Evolutionary conservation across 2,329 filamentous ascomycete species (phyloP).

Genomic region (Phyllosticta capitalensis): DNA sequence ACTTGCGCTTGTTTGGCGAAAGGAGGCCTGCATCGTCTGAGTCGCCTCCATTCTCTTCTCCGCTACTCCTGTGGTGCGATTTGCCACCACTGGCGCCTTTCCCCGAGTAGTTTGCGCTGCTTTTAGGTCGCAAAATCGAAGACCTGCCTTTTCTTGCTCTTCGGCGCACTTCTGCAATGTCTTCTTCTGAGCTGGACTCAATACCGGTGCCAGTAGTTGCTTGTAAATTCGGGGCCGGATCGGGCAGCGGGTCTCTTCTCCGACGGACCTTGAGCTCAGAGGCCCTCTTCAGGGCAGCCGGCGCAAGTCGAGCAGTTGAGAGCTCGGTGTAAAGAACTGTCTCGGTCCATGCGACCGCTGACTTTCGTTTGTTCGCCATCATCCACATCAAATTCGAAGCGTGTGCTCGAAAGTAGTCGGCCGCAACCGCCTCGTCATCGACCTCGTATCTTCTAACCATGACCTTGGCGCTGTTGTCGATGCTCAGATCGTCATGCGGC

Average conservation of each 20-base stretch:
- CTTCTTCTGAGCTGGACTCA: conserved; percentile 12
- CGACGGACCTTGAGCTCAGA: conserved; percentile 22
- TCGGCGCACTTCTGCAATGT: conserved; percentile 13
- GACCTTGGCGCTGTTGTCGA: conserved; percentile 24
- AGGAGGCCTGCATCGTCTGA: conserved; percentile 8
- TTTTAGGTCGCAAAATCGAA: conserved; percentile 28
- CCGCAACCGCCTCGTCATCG: conserved; percentile 23
- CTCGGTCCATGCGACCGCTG: conserved; percentile 19
- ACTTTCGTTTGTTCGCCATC: conserved; percentile 27
- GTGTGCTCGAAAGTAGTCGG: conserved; percentile 26
- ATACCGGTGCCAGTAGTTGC: background rate
- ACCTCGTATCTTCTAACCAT: conserved; percentile 29
- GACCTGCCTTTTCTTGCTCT: conserved; percentile 21
- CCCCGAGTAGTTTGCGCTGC: conserved; percentile 23
- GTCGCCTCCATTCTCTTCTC: conserved; percentile 7
- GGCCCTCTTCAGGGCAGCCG: conserved; percentile 22
- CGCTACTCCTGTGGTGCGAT: conserved; percentile 10
- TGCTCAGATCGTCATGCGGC: conserved; percentile 21
- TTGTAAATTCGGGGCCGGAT: background rate
- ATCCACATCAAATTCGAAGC: conserved; percentile 29
- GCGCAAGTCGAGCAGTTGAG: conserved; percentile 19
- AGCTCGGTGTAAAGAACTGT: conserved; percentile 27
- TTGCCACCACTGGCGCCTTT: conserved; percentile 18
- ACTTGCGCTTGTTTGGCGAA: conserved; percentile 8
- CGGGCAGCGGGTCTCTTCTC: conserved; percentile 19